Base-by-base conservation (phyloP, 495 filamentous ascomycete genomes). In the Aspergillus mulundensis region DNA sequence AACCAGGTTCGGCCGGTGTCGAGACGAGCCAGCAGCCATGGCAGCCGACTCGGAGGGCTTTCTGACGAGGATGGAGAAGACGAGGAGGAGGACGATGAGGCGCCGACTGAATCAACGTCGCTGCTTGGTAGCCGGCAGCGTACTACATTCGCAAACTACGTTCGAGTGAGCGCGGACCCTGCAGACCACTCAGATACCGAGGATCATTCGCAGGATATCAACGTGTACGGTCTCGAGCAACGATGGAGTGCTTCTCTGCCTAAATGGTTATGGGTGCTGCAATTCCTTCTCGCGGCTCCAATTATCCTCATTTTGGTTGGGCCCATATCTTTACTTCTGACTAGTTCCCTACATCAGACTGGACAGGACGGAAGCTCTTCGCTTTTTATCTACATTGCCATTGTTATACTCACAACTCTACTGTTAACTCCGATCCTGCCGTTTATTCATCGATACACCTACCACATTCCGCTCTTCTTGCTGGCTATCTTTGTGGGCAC, bases 361-460 rank as follows among this genome's bases (percentile, higher is more conserved):
- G 89, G 87, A 34, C 80, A 87, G 21, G 90, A 95, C 65, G 90
- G 90, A 8, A 85, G 81, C 57, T 76, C 78, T 24, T 73, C 77
- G 43, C 74, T 90, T 32, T 61, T 83, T 46, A 78, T 90, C 7
- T 95, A 96, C 71, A 66, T 95, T 38, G 68, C 79, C 43, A 81
- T 90, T 25, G 83, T 85, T 4, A 57, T 78, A 39, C 77, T 91
- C 50, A 84, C 85, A 6, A 80, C 88, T 8, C 67, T 96, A 15
- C 61, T 96, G 1, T 66, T 98, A n/a, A 73, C 88, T 3, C 94
- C 94, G 0, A 71, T 89, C 14, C 77, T 84, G 0, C 94, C 94
- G 0, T 96, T 92, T 62, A 80, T 95, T 19, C 93, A 97, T 68
- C 87, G 93, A 28, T 84, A 89, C 61, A 90, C 85, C 11, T 87